These are phyloP conservation scores for Vaccinium macrocarpon DNA, from an alignment of 148 eudicot species.

Conservation along the genomic window DNA sequence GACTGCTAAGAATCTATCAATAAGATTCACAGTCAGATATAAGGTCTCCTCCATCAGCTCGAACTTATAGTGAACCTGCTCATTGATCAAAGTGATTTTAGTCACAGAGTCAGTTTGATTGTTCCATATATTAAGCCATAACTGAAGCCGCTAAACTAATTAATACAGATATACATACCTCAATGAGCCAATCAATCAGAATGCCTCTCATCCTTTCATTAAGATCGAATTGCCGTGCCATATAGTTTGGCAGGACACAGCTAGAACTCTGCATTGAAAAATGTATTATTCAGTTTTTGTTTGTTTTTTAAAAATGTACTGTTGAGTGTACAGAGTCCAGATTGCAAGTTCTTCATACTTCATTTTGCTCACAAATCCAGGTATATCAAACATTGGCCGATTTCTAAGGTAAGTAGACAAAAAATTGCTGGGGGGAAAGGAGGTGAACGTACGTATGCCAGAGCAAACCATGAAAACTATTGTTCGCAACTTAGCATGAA, in stretches of 20 bases:
- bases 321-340: background rate
- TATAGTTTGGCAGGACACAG: conserved; percentile 55
- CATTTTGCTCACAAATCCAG: background rate
- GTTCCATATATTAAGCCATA: background rate
- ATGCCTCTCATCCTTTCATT: conserved; percentile 79
- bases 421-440: background rate
- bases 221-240: conserved; percentile 62
- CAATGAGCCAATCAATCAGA: conserved; percentile 92
- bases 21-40: conserved; percentile 69
- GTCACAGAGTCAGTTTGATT: background rate
- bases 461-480: background rate
- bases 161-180: conserved; percentile 39
- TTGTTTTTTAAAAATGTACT: background rate
- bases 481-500: background rate
- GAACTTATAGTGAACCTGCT: conserved; percentile 83
- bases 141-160: background rate
- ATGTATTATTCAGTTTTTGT: background rate
- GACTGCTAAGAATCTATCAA: conserved; percentile 69
- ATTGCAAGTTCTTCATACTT: background rate
- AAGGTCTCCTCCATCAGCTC: conserved; percentile 88
- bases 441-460: background rate
- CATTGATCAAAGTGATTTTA: background rate
- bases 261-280: conserved; percentile 37
- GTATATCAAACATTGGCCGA: background rate
- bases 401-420: background rate